Conservation (phyloP, 2,329 filamentous ascomycete genomes). For the Aquanectria penicillioides region DNA sequence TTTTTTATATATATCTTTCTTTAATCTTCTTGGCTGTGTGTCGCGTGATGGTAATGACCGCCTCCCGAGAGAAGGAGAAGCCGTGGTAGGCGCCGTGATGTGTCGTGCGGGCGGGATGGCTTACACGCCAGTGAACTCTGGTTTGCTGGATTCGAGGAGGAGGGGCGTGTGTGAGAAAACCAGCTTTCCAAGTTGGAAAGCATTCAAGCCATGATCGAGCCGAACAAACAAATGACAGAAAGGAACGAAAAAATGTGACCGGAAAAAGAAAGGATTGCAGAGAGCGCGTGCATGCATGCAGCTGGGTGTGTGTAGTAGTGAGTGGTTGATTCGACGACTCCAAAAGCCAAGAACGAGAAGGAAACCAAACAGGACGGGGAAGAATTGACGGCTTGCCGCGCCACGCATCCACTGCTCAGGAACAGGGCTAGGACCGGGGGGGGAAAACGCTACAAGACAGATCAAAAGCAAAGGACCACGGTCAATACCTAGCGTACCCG, state of each 20-base stretch:
- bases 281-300: background rate
- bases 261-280: background rate
- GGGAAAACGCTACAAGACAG: no score
- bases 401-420: no score
- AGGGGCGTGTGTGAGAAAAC: background rate
- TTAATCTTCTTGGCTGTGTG: background rate
- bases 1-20: background rate
- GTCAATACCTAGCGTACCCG: no score
- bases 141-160: background rate
- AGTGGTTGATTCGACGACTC: no score
- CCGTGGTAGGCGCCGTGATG: no score
- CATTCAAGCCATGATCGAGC: constrained; percentile 12
- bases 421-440: no score
- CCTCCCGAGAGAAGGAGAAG: no score
- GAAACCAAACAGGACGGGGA: no score
- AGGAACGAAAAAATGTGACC: background rate
- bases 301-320: background rate
- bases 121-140: constrained; percentile 8
- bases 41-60: background rate
- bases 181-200: constrained; percentile 1
- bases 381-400: no score
- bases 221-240: background rate
- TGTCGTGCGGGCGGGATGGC: no score
- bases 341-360: no score
- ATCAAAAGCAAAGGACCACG: no score